Evolutionary conservation across 306 rosid species (phyloP), one percentile per base, ranked within the genome.

Genomic region (Gleditsia sinensis): DNA sequence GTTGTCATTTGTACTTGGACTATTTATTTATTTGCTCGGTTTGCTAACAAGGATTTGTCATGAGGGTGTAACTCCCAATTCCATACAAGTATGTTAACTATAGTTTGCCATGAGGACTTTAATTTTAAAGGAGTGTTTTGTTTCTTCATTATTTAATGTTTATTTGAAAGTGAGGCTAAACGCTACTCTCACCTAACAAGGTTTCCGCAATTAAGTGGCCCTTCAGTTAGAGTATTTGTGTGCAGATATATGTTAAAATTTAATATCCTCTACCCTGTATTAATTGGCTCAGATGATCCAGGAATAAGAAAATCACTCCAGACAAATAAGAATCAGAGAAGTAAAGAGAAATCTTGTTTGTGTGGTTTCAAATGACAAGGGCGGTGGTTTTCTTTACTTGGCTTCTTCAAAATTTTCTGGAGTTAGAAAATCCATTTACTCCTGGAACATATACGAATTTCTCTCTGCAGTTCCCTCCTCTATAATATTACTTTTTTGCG

Each of bases 11-110:
- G 57, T 21, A 16, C 45, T 28, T 0, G 16, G 30, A 28, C 67
- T 69, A 20, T 14, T 16, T 48, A 40, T 23, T 17, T 9, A 7
- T 17, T 21, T 81, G 37, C 56, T 81, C 65, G 20, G 33, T 69
- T 60, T 76, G 40, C 46, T 24, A 60, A 63, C 59, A 16, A 17
- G n/a, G n/a, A 65, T 37, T 2, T 37, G 5, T 12, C 1, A 45
- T 3, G 6, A 49, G 25, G 24, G 55, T 49, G 7, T 17, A 49
- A 5, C 11, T 49, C 19, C n/a, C 17, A 59, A n/a, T 0, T 20
- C 12, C 9, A 46, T 2, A 33, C 23, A 8, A 36, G 49, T 12
- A 23, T 73, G 17, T 48, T 24, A 32, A 43, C 17, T 8, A 28
- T 37, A 9, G 49, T 27, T 51, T 78, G 43, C 49, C 58, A 27